A percentile compares a stretch with the other conserved stretches of the same genome.
Evolutionary conservation across 2,329 filamentous ascomycete genomes (phyloP).

Genomic region (Microdochium nivale): DNA sequence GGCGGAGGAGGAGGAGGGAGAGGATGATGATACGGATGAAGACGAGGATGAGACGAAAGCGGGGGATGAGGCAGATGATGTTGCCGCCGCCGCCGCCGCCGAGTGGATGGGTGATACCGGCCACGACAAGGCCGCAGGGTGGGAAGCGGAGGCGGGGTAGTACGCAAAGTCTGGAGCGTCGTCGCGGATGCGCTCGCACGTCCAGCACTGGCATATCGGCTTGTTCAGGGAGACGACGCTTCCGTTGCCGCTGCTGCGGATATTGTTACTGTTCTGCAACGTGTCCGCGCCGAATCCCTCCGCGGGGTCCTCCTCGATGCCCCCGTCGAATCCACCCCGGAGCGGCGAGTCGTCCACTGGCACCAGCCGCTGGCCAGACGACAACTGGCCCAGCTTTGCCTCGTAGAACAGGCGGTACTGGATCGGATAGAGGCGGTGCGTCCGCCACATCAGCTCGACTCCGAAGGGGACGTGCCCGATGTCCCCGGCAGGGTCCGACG

Average conservation of each 20-base stretch:
- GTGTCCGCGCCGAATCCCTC: background rate
- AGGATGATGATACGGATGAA: background rate
- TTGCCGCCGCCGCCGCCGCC: background rate
- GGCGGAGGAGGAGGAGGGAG: background rate
- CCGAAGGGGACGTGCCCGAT: conserved; percentile 1
- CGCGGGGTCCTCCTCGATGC: background rate
- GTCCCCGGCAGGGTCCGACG: background rate
- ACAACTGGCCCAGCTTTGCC: background rate
- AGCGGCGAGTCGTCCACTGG: background rate
- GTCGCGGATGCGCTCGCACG: conserved; percentile 6
- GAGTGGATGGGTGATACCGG: background rate
- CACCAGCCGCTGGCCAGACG: background rate
- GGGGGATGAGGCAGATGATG: too few species aligned
- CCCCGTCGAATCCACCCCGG: background rate
- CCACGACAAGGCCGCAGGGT: background rate
- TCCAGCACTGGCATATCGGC: conserved; percentile 4
- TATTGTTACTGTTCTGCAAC: background rate
- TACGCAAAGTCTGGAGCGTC: conserved; percentile 3
- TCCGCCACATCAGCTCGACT: conserved; percentile 3
- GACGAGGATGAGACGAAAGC: background rate
- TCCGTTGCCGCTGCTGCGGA: too few species aligned
- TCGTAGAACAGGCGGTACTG: conserved; percentile 4
- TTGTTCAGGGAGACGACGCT: background rate
- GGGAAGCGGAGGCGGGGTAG: background rate
- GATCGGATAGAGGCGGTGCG: conserved; percentile 3